Evolutionary conservation across 495 filamentous ascomycete genomes (phyloP).

Genomic region (Cudoniella acicularis): DNA sequence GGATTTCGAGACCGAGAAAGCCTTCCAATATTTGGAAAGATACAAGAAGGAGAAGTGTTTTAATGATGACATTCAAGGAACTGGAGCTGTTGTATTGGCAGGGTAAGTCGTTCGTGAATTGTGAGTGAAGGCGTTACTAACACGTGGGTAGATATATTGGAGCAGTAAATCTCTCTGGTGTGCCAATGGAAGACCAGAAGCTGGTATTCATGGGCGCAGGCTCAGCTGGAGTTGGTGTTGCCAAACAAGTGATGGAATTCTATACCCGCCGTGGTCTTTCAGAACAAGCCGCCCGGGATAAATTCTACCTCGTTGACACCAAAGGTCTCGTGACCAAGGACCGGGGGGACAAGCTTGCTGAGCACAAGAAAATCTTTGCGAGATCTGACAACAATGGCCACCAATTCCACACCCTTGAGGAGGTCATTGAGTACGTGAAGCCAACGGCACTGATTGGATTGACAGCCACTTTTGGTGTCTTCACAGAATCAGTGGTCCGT

Average conservation of each 20-base stretch:
- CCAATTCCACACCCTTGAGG: slow-evolving; percentile 85
- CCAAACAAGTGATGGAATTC: slow-evolving; percentile 93
- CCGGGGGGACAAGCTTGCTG: slow-evolving; percentile 88
- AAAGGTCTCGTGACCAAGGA: slow-evolving; percentile 93
- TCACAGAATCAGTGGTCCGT: slow-evolving; percentile 80
- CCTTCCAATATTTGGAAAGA: slow-evolving; percentile 87
- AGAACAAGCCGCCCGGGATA: slow-evolving; percentile 82
- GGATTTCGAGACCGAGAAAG: slow-evolving; percentile 91
- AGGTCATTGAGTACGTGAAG: slow-evolving; percentile 89
- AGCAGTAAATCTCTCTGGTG: slow-evolving; percentile 81
- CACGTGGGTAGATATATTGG: slow-evolving; percentile 65
- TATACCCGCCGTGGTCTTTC: slow-evolving; percentile 90
- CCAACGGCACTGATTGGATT: slow-evolving; percentile 93
- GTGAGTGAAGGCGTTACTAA: slow-evolving; percentile 8
- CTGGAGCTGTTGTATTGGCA: slow-evolving; percentile 88
- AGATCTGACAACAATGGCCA: slow-evolving; percentile 87
- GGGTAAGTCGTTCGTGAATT: slow-evolving; percentile 47
- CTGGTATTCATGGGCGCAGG: slow-evolving; percentile 96
- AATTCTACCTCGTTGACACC: slow-evolving; percentile 98
- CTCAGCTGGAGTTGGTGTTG: slow-evolving; percentile 92
- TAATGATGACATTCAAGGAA: slow-evolving; percentile 99
- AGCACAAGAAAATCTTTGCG: slow-evolving; percentile 98
- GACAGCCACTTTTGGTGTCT: slow-evolving; percentile 90
- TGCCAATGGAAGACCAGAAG: slow-evolving; percentile 85
- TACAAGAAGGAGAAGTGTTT: slow-evolving; percentile 88